Evolutionary conservation across 495 filamentous ascomycete genomes (phyloP).

Genomic region (Podospora pseudoanserina): DNA sequence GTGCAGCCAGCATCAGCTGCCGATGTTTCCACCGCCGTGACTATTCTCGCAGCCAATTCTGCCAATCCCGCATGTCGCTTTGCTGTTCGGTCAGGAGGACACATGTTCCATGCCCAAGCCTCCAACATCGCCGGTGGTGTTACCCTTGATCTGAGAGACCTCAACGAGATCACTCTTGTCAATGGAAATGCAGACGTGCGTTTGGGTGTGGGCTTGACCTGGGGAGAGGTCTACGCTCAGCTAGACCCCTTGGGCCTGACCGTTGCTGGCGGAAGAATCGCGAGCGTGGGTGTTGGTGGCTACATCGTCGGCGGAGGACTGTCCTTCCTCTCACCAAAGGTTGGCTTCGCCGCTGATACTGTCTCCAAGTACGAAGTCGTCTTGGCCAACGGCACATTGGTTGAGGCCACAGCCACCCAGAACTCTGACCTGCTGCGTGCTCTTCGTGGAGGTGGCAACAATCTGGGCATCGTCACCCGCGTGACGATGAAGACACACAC

Average conservation of each 20-base stretch:
- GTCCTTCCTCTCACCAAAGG: constrained; percentile 38
- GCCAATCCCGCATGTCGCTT: neutral
- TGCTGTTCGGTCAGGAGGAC: neutral
- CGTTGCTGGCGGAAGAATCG: constrained; percentile 24
- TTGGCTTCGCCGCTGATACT: constrained; percentile 44
- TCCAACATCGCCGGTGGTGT: neutral
- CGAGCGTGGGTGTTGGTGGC: constrained; percentile 51
- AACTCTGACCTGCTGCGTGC: constrained; percentile 49
- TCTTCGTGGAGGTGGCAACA: constrained; percentile 50
- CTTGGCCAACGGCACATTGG: constrained; percentile 42
- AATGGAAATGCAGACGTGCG: neutral
- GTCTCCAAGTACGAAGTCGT: constrained; percentile 47
- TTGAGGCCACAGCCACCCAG: constrained; percentile 39
- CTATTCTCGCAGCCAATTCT: neutral
- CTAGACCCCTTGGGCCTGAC: constrained; percentile 41
- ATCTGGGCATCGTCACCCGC: constrained; percentile 52
- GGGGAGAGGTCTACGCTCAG: constrained; percentile 43
- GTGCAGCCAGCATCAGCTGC: neutral
- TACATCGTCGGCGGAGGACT: constrained; percentile 51
- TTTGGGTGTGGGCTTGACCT: neutral
- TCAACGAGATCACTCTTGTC: neutral
- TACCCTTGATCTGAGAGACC: neutral
- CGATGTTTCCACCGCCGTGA: neutral
- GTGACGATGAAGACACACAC: constrained; percentile 32
- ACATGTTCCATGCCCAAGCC: neutral